Percentiles rank a stretch among this genome's conserved stretches.
phyloP scores from a whole-genome alignment of 2,329 filamentous ascomycete genomes.

The Byssothecium circinans region DNA sequence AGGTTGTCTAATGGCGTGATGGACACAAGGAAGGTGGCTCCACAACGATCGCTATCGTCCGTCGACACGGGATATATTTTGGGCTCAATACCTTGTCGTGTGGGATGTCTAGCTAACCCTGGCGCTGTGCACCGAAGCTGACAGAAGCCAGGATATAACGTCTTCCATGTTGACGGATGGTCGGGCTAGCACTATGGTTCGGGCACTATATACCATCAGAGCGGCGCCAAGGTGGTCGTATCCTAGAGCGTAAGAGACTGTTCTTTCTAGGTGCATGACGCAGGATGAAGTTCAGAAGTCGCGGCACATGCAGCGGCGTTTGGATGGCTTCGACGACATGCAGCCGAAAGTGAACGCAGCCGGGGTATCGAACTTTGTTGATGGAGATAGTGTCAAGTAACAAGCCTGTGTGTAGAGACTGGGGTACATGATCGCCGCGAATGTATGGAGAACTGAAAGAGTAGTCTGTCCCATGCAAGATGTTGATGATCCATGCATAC shows the following conservation, averaged over 20 bases:
- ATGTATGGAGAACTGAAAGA: not conserved
- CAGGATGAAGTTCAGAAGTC: constrained; percentile 7
- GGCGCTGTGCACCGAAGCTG: constrained; percentile 17
- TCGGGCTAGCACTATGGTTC: constrained; percentile 17
- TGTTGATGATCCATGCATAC: not conserved
- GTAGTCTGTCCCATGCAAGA: not conserved
- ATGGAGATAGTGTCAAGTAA: not conserved
- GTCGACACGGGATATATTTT: constrained; percentile 7
- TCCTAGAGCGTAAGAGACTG: not conserved
- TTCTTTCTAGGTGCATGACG: constrained; percentile 11
- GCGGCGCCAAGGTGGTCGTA: constrained; percentile 11
- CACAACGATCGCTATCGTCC: not conserved
- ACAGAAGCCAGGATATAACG: constrained; percentile 11
- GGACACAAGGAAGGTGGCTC: constrained; percentile 1
- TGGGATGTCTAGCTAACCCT: constrained; percentile 8
- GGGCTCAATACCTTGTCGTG: constrained; percentile 13
- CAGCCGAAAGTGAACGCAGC: constrained; percentile 2
- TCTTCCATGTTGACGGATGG: constrained; percentile 9
- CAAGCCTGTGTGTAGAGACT: not conserved
- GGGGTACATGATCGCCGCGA: not conserved
- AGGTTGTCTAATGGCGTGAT: constrained; percentile 16
- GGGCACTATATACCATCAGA: constrained; percentile 13
- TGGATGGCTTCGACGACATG: constrained; percentile 1
- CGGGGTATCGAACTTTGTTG: not conserved
- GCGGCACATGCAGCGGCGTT: constrained; percentile 15